A percentile compares a stretch with the other conserved stretches of the same genome.
phyloP scores from a whole-genome alignment of 129 eudicot genomes.

The Erigeron canadensis region DNA sequence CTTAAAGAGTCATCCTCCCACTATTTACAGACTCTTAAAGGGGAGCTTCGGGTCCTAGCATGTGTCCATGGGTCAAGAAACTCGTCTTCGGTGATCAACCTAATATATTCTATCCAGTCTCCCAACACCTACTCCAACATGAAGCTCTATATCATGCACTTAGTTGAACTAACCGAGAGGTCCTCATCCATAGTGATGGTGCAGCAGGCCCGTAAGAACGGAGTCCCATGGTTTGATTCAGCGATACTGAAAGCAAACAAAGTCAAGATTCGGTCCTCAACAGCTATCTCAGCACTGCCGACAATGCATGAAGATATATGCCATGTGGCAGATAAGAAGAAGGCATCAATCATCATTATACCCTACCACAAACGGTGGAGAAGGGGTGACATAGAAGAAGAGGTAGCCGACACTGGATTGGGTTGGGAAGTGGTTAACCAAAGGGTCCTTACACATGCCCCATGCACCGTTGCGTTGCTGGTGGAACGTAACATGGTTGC shows the following conservation, averaged over 20 bases:
- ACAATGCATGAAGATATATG: conserved; percentile 76
- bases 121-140: conserved; percentile 34
- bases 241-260: conserved; percentile 23
- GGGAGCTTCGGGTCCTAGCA: conserved; percentile 53
- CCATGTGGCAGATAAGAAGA: conserved; percentile 61
- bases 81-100: conserved; percentile 43
- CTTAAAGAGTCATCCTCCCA: conserved; percentile 30
- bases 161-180: conserved; percentile 65
- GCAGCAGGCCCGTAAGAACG: conserved; percentile 51
- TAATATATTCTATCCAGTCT: conserved; percentile 50
- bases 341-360: conserved; percentile 44
- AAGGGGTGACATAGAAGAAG: conserved; percentile 32
- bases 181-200: conserved; percentile 68
- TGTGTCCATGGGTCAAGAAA: conserved; percentile 53
- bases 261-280: conserved; percentile 50
- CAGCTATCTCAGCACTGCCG: conserved; percentile 51
- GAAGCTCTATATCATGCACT: conserved; percentile 59
- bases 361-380: conserved; percentile 60
- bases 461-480: conserved; percentile 62
- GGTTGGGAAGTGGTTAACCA: conserved; percentile 61
- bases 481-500: conserved; percentile 57
- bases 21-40: conserved; percentile 21
- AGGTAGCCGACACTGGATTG: conserved; percentile 41
- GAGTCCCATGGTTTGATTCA: conserved; percentile 40
- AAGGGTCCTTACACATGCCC: conserved; percentile 50